Conservation (phyloP, 2,329 filamentous ascomycete genomes). For the Sporothrix euskadiensis region DNA sequence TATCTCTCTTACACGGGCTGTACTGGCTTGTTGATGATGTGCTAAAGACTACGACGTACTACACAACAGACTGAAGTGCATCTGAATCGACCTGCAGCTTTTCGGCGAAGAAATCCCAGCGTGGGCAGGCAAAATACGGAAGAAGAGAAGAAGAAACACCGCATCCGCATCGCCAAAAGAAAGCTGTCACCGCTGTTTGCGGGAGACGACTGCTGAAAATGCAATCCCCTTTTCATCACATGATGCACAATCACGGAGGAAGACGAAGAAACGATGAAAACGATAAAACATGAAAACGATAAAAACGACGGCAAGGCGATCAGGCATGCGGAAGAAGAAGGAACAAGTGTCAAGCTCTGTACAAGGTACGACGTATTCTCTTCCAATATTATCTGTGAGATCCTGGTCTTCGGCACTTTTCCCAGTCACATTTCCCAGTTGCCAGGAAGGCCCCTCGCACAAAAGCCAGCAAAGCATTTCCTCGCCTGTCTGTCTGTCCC, state of each 20-base stretch:
- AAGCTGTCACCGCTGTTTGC: conserved; percentile 8
- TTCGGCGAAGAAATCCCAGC: not conserved
- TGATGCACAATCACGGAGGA: not conserved
- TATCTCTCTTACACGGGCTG: not conserved
- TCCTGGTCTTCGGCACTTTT: conserved; percentile 12
- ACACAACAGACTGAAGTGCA: too few relatives aligned
- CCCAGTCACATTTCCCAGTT: not conserved
- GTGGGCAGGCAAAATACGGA: not conserved
- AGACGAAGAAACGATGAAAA: not conserved
- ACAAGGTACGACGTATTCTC: too few relatives aligned
- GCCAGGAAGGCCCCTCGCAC: not conserved
- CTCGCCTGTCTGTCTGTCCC: not conserved
- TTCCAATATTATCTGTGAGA: not conserved
- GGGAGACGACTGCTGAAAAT: not conserved
- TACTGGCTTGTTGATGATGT: not conserved
- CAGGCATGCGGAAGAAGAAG: not conserved
- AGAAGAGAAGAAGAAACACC: not conserved
- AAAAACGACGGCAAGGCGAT: not conserved
- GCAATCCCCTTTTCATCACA: conserved; percentile 15
- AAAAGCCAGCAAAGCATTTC: not conserved
- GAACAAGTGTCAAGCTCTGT: not conserved
- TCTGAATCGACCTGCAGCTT: not conserved
- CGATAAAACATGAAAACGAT: not conserved
- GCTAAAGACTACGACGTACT: not conserved
- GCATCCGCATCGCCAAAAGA: not conserved